Base-by-base conservation (phyloP, 2,329 filamentous ascomycete species). In the Paracoccidioides lutzii region DNA sequence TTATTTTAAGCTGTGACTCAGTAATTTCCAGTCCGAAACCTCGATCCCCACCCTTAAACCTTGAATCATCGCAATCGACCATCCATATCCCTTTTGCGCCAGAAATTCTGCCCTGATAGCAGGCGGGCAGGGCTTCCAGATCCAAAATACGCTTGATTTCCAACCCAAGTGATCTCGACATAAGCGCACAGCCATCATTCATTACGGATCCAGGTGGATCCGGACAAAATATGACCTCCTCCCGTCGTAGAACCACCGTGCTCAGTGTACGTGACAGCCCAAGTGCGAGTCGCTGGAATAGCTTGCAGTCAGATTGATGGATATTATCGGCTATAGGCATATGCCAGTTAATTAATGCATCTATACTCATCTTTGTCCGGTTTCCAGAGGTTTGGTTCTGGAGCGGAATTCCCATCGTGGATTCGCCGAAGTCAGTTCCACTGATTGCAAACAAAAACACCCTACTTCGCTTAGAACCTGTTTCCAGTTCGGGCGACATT, bases 71-170 rank as follows among this genome's bases (percentile, higher is more conserved):
- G 3, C 66, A 67, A 55, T 77, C 78, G 1, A 81, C 70, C 65
- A 80, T 78, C 81, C 81, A 83, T 4, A 84, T 61, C 1, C 81
- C 81, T 65, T 84, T 84, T 0, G 79, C 78, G 1, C 81, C 80
- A 15, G 73, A 75, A 55, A 83, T 80, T 4, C 81, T 72, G 7
- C 71, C 80, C 66, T 84, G 81, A 32, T 81, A 78, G 2, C 69
- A 73, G 54, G 76, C 77, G 0, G 79, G 80, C 8, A 54, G 43
- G n/a, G 54, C 35, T 0, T 66, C 60, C 8, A 76, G 67, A 0
- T 73, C 74, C 3, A 76, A 66, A 0, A 56, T 58, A 33, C 73
- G 67, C 60, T 75, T 77, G 7, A 83, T 75, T 8, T 64, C 59
- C 38, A 66, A 65, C 5, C 77, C 78, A 2, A 79, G 73, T 2